Percentiles rank a stretch among this genome's conserved stretches.
Conservation (phyloP, 371 early-diverging fungal species). For the Capillidium rhysosporum region DNA sequence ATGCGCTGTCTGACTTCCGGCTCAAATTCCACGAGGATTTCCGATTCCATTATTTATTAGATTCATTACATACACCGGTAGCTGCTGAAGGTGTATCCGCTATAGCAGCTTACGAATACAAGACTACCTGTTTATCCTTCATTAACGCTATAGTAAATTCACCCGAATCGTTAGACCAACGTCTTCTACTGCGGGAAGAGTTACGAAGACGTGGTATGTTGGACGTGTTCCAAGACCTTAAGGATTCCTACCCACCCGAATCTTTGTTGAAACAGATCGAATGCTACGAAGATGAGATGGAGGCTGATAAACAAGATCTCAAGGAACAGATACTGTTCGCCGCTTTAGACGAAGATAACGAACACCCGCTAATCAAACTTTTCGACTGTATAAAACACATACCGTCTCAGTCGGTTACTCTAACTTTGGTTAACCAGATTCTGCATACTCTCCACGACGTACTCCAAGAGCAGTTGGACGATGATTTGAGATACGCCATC, state of each 20-base stretch:
- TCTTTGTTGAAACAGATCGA: conserved; percentile 19
- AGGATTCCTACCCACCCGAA: conserved; percentile 17
- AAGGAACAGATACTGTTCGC: conserved; percentile 15
- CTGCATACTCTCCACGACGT: not conserved
- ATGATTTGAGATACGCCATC: not conserved
- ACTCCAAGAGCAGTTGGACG: not conserved
- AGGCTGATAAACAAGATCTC: conserved; percentile 25
- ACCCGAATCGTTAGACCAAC: conserved; percentile 24
- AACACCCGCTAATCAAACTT: conserved; percentile 10
- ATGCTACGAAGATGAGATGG: conserved; percentile 20
- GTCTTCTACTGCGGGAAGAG: conserved; percentile 26
- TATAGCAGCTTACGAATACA: conserved; percentile 17
- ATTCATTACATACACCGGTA: conserved; percentile 16
- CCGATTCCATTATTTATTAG: conserved; percentile 33
- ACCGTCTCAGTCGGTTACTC: not conserved
- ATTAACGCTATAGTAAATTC: conserved; percentile 30
- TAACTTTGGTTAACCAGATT: conserved; percentile 1
- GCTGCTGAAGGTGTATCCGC: conserved; percentile 3
- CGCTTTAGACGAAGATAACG: not conserved
- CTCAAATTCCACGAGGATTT: conserved; percentile 29
- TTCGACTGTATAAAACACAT: conserved; percentile 2
- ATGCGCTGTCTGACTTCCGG: conserved; percentile 27
- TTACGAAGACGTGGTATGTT: conserved; percentile 31
- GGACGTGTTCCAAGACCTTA: conserved; percentile 19
- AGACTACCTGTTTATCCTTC: conserved; percentile 22